Percentiles rank a stretch among this genome's conserved stretches.
Evolutionary conservation across 139 green algal genomes (phyloP).

Genomic region (Limnomonas spitsbergensis): DNA sequence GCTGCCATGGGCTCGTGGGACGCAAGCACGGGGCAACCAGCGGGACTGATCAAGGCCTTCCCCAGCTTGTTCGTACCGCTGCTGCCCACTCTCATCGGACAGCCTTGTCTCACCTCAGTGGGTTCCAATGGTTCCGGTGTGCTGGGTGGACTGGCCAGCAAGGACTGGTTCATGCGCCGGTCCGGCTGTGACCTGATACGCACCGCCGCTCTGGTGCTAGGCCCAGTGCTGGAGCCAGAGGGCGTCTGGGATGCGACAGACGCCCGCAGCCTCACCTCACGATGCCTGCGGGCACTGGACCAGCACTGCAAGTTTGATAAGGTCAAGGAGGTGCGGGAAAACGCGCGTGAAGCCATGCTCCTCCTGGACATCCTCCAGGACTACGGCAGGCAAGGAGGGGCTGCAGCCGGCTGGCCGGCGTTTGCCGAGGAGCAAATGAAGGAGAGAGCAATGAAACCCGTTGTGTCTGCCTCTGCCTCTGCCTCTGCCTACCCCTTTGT

Average conservation of each 20-base stretch:
- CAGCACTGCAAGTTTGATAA: constrained; percentile 39
- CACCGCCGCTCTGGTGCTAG: constrained; percentile 34
- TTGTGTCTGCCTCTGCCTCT: no score
- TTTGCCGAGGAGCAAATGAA: background rate
- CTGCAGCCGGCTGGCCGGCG: background rate
- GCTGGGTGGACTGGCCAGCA: background rate
- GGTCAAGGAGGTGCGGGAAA: constrained; percentile 24
- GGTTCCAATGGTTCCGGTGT: background rate
- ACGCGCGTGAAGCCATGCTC: background rate
- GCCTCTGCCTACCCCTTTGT: no score
- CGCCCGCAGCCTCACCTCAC: constrained; percentile 20
- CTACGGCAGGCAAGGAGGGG: background rate
- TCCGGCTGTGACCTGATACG: constrained; percentile 37
- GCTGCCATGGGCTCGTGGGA: background rate
- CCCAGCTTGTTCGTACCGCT: background rate
- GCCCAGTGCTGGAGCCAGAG: constrained; percentile 37
- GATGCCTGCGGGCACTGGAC: constrained; percentile 31
- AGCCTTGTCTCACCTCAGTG: background rate
- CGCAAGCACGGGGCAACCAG: background rate
- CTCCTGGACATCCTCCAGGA: background rate
- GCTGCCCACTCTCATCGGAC: background rate
- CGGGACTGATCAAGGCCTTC: no score
- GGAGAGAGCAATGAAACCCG: no score
- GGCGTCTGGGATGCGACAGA: constrained; percentile 24
- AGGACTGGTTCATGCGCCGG: constrained; percentile 21